A percentile compares a stretch with the other conserved stretches of the same genome.
phyloP scores from a whole-genome alignment of 2,329 filamentous ascomycete genomes.

The Fusarium brachygibbosum region DNA sequence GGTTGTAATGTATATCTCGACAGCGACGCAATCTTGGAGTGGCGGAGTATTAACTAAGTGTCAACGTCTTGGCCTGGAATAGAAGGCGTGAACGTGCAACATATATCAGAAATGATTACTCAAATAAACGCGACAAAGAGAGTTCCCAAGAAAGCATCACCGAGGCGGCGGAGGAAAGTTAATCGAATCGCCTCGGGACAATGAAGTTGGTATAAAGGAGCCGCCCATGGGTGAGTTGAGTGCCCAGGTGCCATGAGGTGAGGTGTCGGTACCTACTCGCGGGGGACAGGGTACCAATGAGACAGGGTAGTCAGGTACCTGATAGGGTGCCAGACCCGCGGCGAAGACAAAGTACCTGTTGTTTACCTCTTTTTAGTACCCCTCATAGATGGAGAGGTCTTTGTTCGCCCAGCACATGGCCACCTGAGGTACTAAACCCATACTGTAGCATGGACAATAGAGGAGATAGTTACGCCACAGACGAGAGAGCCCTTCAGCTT shows the following conservation, averaged over 20 bases:
- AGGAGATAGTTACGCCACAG: constrained; percentile 42
- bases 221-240: constrained; percentile 35
- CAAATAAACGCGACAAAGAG: constrained; percentile 30
- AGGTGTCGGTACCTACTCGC: constrained; percentile 36
- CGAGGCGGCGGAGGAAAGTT: constrained; percentile 8
- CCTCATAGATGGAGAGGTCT: not conserved
- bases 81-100: constrained; percentile 27
- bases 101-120: constrained; percentile 31
- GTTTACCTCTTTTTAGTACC: constrained; percentile 20
- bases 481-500: constrained; percentile 11
- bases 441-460: not conserved
- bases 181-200: constrained; percentile 11
- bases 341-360: constrained; percentile 17
- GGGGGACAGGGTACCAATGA: constrained; percentile 35
- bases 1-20: constrained; percentile 26
- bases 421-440: constrained; percentile 24
- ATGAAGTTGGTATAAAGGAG: constrained; percentile 40
- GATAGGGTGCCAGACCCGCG: accelerated
- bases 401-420: constrained; percentile 32
- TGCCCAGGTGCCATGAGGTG: constrained; percentile 27
- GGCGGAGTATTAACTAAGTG: constrained; percentile 36
- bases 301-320: constrained; percentile 20
- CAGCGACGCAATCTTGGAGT: constrained; percentile 27
- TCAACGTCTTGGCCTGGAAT: constrained; percentile 32
- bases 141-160: constrained; percentile 23